Evolutionary conservation across 2,329 filamentous ascomycete species (phyloP).

Genomic region (Pseudodiploospora longispora): DNA sequence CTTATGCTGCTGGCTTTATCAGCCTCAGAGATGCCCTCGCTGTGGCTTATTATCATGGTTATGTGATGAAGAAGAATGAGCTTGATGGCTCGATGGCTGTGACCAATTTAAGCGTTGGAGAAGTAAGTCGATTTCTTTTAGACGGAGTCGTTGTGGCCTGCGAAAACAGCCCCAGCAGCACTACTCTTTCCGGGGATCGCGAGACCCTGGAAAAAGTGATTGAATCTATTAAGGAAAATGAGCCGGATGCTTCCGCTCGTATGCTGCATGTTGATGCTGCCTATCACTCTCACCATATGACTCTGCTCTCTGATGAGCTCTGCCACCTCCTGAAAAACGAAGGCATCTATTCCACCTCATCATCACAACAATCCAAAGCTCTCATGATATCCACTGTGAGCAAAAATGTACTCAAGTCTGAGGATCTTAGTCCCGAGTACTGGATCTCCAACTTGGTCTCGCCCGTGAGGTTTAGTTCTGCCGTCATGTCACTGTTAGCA

Average conservation of each 20-base stretch:
- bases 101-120: too few relatives aligned
- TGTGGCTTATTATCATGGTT: constrained; percentile 10
- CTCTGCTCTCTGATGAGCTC: neutral
- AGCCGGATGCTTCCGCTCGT: constrained; percentile 11
- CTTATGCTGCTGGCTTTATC: constrained; percentile 11
- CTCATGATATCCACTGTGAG: too few relatives aligned
- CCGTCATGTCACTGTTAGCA: constrained; percentile 2
- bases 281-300: constrained; percentile 23
- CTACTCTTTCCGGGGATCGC: too few relatives aligned
- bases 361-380: too few relatives aligned
- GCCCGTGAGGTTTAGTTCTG: constrained; percentile 14
- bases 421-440: constrained; percentile 11
- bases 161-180: too few relatives aligned
- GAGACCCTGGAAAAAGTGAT: too few relatives aligned
- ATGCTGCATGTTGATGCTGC: constrained; percentile 15
- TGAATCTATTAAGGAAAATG: too few relatives aligned
- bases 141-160: too few relatives aligned
- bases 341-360: too few relatives aligned
- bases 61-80: neutral
- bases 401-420: neutral
- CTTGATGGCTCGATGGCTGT: too few relatives aligned
- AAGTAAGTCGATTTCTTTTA: too few relatives aligned
- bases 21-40: constrained; percentile 7
- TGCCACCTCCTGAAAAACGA: too few relatives aligned
- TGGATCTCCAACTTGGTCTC: constrained; percentile 19